Base-by-base conservation (phyloP, 495 filamentous ascomycete species). In the Terfezia boudieri region DNA sequence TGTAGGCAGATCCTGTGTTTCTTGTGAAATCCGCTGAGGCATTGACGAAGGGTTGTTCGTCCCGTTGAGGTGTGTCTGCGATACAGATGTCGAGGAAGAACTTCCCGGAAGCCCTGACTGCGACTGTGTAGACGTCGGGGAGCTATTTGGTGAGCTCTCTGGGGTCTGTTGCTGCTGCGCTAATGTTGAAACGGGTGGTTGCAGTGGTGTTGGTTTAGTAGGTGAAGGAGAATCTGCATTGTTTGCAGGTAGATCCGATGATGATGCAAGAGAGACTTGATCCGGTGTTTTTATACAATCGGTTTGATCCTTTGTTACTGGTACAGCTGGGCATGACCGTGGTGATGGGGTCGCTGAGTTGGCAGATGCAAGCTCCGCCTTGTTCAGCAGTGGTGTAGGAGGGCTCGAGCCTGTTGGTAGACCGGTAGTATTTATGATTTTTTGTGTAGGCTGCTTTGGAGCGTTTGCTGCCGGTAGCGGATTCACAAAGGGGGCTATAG, bases 391-490 rank as follows among this genome's bases (percentile, higher is more conserved):
- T 12, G 60, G 60, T n/a, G 60, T 62, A 43, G 52, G 60, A 11
- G 60, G 60, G 20, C 58, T 53, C 9, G 60, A 62, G 26, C n/a
- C 35, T 36, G 55, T 58, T 37, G 61, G 61, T 11, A 57, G 49
- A 50, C 54, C 50, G 23, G 62, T 36, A 20, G 53, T 58, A 54
- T 55, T 63, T 23, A 16, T 36, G 64, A 55, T 62, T 57, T 59
- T 58, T 56, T 58, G 59, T 9, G 58, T 53, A 50, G 49, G 49
- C 32, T 54, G 65, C 53, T 60, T 61, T 49, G 50, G 60, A 48
- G 57, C 26, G 41, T 20, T 60, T 56, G 67, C 64, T 14, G 70
- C 64, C 17, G 76, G 73, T 61, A 78, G 56, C 35, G 75, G 67
- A 72, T 71, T 50, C 69, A 69, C 16, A 38, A 57, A 62, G 9